These are phyloP conservation scores for Pythium myriotylum DNA, from an alignment of 352 stramenopile genomes.

Conservation along the genomic window DNA sequence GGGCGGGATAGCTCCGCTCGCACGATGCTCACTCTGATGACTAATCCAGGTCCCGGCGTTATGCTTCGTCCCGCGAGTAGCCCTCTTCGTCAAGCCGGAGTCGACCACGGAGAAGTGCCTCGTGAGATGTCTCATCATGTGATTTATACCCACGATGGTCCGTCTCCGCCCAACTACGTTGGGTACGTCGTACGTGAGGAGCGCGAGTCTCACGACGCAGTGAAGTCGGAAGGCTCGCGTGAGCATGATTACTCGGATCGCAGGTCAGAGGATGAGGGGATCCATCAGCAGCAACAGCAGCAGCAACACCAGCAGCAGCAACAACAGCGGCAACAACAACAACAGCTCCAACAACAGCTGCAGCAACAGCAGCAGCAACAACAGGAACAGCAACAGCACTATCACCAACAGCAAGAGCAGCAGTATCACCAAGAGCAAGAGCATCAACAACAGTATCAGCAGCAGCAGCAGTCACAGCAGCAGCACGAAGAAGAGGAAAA, in stretches of 20 bases:
- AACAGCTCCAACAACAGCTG: background rate
- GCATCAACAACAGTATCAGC: background rate
- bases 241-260: background rate
- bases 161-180: slow-evolving; percentile 6
- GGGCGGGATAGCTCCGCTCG: slow-evolving; percentile 50
- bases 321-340: too few relatives aligned
- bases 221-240: slow-evolving; percentile 11
- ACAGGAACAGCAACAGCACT: background rate
- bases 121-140: slow-evolving; percentile 16
- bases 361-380: too few relatives aligned
- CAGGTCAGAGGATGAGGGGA: background rate
- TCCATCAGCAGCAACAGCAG: background rate
- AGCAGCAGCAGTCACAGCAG: background rate
- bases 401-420: background rate
- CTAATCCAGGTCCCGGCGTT: slow-evolving; percentile 11
- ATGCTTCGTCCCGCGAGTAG: slow-evolving; percentile 22
- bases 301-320: too few relatives aligned
- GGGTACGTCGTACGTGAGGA: slow-evolving; percentile 5
- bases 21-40: slow-evolving; percentile 63
- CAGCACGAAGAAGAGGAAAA: slow-evolving; percentile 24
- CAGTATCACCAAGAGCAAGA: too few relatives aligned
- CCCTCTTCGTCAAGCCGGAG: slow-evolving; percentile 2
- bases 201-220: background rate
- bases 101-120: background rate
- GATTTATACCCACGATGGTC: slow-evolving; percentile 7